Base-by-base conservation (phyloP, 2,329 filamentous ascomycete species). In the Colletotrichum horii region DNA sequence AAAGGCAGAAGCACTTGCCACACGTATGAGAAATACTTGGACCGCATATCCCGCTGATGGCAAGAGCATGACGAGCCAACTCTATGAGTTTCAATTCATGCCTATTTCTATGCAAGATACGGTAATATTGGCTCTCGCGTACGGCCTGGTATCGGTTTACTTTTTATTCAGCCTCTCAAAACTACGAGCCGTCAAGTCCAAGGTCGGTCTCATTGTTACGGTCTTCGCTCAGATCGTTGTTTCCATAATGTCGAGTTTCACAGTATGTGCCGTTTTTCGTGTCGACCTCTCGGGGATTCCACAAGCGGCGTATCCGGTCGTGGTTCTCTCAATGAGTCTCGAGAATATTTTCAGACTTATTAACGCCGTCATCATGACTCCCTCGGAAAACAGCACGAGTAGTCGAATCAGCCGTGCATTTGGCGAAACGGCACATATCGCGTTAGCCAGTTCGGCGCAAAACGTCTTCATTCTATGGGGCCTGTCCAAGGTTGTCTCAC, bases 341-440 rank as follows among this genome's bases (percentile, higher is more conserved):
- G 94, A 96, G 80, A 96, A 96, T 79, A 94, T 95, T 77, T 94
- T 96, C 80, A 89, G 94, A 22, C 86, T 96, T 43, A 95, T 96
- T 82, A 95, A 96, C 80, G 92, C 93, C 8, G 93, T 96, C 52
- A 92, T 96, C 38, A 87, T 93, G 71, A 95, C 93, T 1, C 92
- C 93, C 0, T 87, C 93, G 0, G 92, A 94, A 77, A 90, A 93
- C 82, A 91, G 88, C 74, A 94, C 93, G 6, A 92, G 92, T 71
- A 89, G 89, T 72, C 90, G 94, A 64, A 93, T 96, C 55, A 93
- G 93, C 1, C 90, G 94, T 77, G 94, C 94, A 2, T 91, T 96
- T 77, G 94, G 94, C 14, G 89, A 94, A 78, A 94, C 94, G 6
- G 92, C 93, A 1, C 92, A 94, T 78, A 85, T 95, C 61, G 93